phyloP scores from a whole-genome alignment of 495 filamentous ascomycete genomes.

The Copromyces sp. region DNA sequence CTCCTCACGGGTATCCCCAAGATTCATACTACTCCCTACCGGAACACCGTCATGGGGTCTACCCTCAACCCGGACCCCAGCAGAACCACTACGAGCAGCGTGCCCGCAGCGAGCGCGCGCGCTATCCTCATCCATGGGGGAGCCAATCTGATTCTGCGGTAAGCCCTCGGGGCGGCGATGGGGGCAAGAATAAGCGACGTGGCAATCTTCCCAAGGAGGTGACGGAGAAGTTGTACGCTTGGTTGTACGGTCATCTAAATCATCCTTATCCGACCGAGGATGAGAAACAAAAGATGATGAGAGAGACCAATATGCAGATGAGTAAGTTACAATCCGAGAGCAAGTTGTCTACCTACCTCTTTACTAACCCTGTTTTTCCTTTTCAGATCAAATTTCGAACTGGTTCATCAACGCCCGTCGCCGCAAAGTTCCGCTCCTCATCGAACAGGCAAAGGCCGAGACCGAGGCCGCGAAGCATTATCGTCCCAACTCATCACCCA shows the following conservation, averaged over 20 bases:
- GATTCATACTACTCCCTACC: background rate
- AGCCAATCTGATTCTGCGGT: background rate
- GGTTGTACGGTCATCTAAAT: constrained; percentile 65
- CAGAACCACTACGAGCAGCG: background rate
- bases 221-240: constrained; percentile 69
- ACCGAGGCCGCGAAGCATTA: constrained; percentile 18
- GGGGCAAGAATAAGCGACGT: constrained; percentile 31
- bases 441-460: constrained; percentile 41
- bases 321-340: constrained; percentile 47
- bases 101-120: background rate
- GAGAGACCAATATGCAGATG: constrained; percentile 64
- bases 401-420: constrained; percentile 93
- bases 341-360: background rate
- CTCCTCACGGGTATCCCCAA: background rate
- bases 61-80: background rate
- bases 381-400: constrained; percentile 64
- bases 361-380: constrained; percentile 5
- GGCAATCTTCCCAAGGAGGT: constrained; percentile 83
- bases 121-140: background rate
- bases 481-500: background rate
- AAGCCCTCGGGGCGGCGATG: background rate
- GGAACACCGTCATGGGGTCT: background rate
- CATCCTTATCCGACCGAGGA: constrained; percentile 88
- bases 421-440: constrained; percentile 60
- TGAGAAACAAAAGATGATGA: constrained; percentile 75